Percentiles rank a stretch among this genome's conserved stretches.
Conservation (phyloP, 805 yeast species). For the Zygoascus ofunaensis region DNA sequence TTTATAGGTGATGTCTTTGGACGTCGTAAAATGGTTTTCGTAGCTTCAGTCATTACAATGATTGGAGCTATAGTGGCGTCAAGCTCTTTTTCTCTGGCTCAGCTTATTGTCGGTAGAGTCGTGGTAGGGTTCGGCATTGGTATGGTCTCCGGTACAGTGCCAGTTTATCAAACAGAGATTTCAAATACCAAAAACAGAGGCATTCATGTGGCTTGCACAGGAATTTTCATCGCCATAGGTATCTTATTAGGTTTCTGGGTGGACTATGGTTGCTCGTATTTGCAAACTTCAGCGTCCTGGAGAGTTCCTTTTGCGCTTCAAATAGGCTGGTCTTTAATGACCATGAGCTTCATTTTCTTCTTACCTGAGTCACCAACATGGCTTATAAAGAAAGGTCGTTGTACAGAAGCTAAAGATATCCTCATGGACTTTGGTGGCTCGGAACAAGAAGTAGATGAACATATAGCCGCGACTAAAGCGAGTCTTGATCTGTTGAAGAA, state of each 20-base stretch:
- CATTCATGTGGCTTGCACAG: constrained; percentile 61
- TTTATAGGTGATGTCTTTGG: constrained; percentile 49
- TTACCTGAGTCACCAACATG: constrained; percentile 80
- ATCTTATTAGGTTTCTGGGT: constrained; percentile 47
- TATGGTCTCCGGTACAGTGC: constrained; percentile 38
- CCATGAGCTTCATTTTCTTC: constrained; percentile 30
- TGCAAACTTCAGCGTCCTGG: constrained; percentile 30
- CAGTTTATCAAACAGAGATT: constrained; percentile 39
- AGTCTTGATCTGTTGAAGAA: constrained; percentile 7
- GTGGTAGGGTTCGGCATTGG: constrained; percentile 28
- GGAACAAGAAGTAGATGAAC: constrained; percentile 1
- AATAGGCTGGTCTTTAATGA: constrained; percentile 31
- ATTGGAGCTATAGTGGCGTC: constrained; percentile 15
- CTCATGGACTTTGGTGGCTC: constrained; percentile 7
- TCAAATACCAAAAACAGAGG: constrained; percentile 9
- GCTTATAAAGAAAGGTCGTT: constrained; percentile 55
- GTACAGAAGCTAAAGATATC: constrained; percentile 44
- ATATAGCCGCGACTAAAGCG: constrained; percentile 12
- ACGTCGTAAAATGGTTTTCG: constrained; percentile 47
- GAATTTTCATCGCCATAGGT: constrained; percentile 58
- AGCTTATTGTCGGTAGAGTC: constrained; percentile 58
- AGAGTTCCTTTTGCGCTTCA: constrained; percentile 15
- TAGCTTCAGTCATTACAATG: constrained; percentile 46
- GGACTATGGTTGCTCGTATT: constrained; percentile 37
- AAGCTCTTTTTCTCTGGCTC: constrained; percentile 42